Conservation (phyloP, 305 asterid genomes). For the Fraxinus paxiana region DNA sequence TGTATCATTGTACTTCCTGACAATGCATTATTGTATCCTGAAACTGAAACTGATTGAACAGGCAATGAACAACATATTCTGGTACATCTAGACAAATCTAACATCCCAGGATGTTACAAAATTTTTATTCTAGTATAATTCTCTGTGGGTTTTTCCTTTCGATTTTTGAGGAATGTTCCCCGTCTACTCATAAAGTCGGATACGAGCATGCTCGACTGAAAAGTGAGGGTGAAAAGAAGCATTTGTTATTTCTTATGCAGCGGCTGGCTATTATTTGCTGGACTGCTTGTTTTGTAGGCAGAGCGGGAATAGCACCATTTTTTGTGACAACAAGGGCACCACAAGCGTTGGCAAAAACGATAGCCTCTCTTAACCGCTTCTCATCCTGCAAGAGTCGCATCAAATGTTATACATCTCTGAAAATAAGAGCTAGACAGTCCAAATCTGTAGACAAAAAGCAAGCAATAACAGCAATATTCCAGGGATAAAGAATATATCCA, state of each 20-base stretch:
- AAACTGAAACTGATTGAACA: background rate
- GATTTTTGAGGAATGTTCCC: background rate
- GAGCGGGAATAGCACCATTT: slow-evolving; percentile 84
- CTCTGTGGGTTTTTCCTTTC: background rate
- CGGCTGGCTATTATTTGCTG: slow-evolving; percentile 32
- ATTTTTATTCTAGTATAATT: background rate
- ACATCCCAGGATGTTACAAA: background rate
- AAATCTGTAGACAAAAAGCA: background rate
- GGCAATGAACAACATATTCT: background rate
- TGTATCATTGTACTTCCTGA: background rate
- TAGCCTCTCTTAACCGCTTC: slow-evolving; percentile 53
- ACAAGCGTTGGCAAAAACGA: slow-evolving; percentile 71
- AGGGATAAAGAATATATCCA: too few species aligned
- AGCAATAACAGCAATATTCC: too few species aligned
- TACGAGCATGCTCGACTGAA: background rate
- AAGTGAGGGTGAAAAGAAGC: background rate
- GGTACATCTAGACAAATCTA: background rate
- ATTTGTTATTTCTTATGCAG: slow-evolving; percentile 26
- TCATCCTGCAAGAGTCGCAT: slow-evolving; percentile 53
- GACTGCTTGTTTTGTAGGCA: slow-evolving; percentile 66
- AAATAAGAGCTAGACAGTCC: background rate
- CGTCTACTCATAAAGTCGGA: background rate
- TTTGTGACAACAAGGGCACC: slow-evolving; percentile 86
- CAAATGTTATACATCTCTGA: background rate
- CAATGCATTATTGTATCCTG: too few species aligned